A percentile compares a stretch with the other conserved stretches of the same genome.
Evolutionary conservation across 352 stramenopile species (phyloP).

Genomic region (Phytophthora podocarpi): DNA sequence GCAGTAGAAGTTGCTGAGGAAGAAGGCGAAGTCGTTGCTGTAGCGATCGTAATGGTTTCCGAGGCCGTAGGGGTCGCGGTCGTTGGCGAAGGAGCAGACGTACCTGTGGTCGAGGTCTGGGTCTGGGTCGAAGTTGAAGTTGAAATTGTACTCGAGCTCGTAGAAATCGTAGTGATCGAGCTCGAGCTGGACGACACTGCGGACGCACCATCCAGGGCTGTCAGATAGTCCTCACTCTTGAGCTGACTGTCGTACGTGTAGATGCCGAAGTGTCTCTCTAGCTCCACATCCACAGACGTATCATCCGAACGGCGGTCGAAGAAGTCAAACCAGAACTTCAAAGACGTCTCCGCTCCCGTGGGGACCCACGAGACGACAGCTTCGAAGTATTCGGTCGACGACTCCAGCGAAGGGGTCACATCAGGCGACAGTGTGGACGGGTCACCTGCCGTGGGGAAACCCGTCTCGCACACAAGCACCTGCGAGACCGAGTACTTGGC

Average conservation of each 20-base stretch:
- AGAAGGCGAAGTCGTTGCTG: too few relatives aligned
- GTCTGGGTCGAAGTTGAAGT: conserved; percentile 3
- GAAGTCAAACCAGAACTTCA: conserved; percentile 66
- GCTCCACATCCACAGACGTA: conserved; percentile 36
- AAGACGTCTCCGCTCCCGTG: conserved; percentile 28
- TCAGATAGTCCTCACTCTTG: conserved; percentile 46
- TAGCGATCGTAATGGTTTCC: too few relatives aligned
- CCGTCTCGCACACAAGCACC: conserved; percentile 63
- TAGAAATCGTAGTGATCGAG: conserved; percentile 10
- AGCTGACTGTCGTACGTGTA: conserved; percentile 51
- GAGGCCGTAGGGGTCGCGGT: too few relatives aligned
- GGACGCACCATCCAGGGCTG: conserved; percentile 4
- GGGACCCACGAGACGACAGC: conserved; percentile 28
- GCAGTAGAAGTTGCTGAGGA: too few relatives aligned
- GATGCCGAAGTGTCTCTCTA: conserved; percentile 63
- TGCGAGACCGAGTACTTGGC: conserved; percentile 45
- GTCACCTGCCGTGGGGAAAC: conserved; percentile 51
- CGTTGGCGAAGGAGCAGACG: background rate
- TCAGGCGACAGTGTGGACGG: conserved; percentile 40
- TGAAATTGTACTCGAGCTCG: conserved; percentile 6
- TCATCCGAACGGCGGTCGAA: conserved; percentile 64
- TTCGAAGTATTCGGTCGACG: conserved; percentile 32
- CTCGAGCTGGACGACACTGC: conserved; percentile 28
- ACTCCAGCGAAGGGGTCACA: conserved; percentile 44
- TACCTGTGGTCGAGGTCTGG: background rate